These are phyloP conservation scores for Vanilla planifolia DNA, from an alignment of 106 monocot species.

Conservation along the genomic window DNA sequence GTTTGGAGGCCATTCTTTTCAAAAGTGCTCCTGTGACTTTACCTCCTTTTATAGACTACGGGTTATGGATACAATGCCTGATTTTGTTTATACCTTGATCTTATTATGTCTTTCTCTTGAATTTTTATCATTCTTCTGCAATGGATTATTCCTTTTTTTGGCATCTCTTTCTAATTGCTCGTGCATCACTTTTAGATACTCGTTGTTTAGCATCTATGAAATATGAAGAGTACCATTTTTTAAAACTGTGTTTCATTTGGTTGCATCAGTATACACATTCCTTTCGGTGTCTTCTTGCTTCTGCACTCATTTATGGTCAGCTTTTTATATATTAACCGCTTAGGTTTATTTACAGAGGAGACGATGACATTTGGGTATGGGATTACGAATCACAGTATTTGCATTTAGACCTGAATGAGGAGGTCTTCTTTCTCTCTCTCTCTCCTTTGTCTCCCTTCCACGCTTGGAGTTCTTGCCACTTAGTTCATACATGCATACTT, in stretches of 20 bases:
- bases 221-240: too few species aligned
- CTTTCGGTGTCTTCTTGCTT: background rate
- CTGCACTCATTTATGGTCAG: background rate
- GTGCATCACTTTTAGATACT: too few species aligned
- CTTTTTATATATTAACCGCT: background rate
- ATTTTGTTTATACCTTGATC: too few species aligned
- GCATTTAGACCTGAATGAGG: slow-evolving; percentile 56
- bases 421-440: slow-evolving; percentile 36
- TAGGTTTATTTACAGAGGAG: slow-evolving; percentile 14
- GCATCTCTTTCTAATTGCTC: too few species aligned
- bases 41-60: too few species aligned
- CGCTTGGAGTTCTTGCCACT: background rate
- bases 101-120: too few species aligned
- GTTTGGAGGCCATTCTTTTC: too few species aligned
- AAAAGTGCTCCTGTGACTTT: too few species aligned
- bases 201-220: too few species aligned
- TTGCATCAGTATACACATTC: background rate
- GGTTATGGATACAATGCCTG: too few species aligned
- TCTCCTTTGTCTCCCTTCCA: background rate
- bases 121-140: too few species aligned
- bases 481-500: background rate
- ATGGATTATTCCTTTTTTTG: too few species aligned
- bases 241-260: background rate
- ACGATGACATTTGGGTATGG: slow-evolving; percentile 82
- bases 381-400: slow-evolving; percentile 18